Conservation (phyloP, 2,329 filamentous ascomycete genomes). For the Xylaria sp. region DNA sequence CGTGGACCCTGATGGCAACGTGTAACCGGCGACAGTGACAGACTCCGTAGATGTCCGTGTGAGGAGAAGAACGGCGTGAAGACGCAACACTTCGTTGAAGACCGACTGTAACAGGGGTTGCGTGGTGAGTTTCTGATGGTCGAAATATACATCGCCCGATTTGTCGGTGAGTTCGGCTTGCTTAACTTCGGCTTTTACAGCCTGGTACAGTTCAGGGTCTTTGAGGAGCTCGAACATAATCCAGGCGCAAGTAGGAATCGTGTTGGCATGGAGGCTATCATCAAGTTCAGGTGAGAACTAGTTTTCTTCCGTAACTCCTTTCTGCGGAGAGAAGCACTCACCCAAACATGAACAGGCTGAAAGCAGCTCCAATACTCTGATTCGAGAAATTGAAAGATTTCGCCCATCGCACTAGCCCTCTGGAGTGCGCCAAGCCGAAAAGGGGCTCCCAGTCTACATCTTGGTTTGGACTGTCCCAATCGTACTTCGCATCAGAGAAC, state of each 20-base stretch:
- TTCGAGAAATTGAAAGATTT: neutral
- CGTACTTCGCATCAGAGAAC: neutral
- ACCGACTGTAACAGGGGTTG: conserved; percentile 4
- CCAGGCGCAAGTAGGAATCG: conserved; percentile 9
- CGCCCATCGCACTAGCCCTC: neutral
- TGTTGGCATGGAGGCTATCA: conserved; percentile 8
- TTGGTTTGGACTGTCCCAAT: neutral
- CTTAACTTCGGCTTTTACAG: neutral
- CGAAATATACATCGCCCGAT: neutral
- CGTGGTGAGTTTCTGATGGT: neutral
- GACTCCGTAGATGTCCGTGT: neutral
- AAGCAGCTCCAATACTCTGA: neutral
- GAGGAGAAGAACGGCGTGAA: neutral
- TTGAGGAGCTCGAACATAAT: neutral
- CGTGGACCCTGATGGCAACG: neutral
- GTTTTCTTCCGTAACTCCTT: too few relatives aligned
- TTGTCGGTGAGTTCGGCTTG: neutral
- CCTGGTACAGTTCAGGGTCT: neutral
- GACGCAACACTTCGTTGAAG: neutral
- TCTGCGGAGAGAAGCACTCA: neutral
- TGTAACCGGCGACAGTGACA: conserved; percentile 1
- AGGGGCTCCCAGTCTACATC: neutral
- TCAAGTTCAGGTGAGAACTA: neutral
- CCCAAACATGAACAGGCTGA: neutral
- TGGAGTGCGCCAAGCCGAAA: neutral